Evolutionary conservation across 139 green algal species (phyloP), one percentile per base, ranked within the genome.

Genomic region (Eudorina sp.): DNA sequence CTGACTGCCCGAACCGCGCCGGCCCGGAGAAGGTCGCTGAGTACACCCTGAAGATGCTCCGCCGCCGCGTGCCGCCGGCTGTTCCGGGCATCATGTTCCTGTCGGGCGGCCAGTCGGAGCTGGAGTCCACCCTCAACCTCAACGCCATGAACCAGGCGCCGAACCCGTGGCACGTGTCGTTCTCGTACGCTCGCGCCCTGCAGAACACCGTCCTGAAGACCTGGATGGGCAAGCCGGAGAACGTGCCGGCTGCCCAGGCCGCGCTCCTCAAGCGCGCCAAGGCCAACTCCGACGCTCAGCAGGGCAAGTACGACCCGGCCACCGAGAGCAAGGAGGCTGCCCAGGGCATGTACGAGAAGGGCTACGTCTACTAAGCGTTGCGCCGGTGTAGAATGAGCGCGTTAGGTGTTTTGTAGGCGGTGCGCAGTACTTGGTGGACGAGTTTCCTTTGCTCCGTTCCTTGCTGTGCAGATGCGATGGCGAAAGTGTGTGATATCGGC

Each of bases 21-120:
- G 91, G 89, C 89, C 96, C 98, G 69, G 95, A 98, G 78, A 91
- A 94, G 88, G 97, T 99, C 43, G 95, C 98, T 68, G 92, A 97
- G 48, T 98, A 98, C 95, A 99, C 97, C 74, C 93, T 99, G 55
- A 97, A 96, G 89, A 96, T 99, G 94, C 95, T 99, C 58, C 95
- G 93, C 88, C 96, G 97, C 92, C 96, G 98, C 77, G 98, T 99
- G 91, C 98, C 98, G 83, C 97, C 98, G 29, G 96, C 98, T 41
- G 98, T 99, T 14, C 98, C 98, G 77, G 98, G 98, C 92, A 99
- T 99, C 97, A 99, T 99, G 98, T 99, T 99, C 98, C 96, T 99
- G 93, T 99, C 97, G 31, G 98, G 98, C 80, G 98, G 98, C 90
- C 98, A 99, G 96, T 99, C 97, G 43, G 98, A 99, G 96, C 94